phyloP scores from a whole-genome alignment of 306 rosid species.

The Cucumis sativus region DNA sequence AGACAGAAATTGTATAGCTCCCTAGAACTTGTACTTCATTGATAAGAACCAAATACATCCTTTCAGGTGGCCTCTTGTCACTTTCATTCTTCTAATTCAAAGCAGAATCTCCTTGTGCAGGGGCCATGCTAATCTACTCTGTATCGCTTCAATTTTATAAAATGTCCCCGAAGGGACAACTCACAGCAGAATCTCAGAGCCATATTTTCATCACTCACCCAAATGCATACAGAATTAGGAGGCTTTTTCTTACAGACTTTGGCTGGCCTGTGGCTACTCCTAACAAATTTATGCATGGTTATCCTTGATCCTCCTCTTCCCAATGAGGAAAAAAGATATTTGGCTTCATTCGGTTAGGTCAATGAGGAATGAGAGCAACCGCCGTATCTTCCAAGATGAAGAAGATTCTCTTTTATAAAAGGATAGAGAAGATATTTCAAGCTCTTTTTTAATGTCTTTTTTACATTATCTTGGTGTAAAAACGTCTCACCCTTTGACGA shows the following conservation, averaged over 20 bases:
- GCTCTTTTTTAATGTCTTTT: not conserved
- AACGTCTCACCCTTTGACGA: not conserved
- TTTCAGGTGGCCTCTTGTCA: not conserved
- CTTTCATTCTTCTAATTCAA: not conserved
- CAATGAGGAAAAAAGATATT: not conserved
- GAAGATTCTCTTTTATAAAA: not conserved
- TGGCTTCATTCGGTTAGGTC: not conserved
- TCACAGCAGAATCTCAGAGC: not conserved
- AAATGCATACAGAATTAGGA: not conserved
- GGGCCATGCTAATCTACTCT: no score
- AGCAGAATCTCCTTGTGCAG: not conserved
- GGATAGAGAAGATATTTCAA: not conserved
- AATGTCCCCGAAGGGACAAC: not conserved
- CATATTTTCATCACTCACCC: not conserved
- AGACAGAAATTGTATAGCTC: not conserved
- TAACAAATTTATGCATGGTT: not conserved
- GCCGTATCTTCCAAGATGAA: not conserved
- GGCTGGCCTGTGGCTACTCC: not conserved
- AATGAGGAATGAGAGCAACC: not conserved
- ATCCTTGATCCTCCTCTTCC: not conserved
- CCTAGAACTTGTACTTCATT: not conserved
- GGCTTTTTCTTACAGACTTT: not conserved
- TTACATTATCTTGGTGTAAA: not conserved
- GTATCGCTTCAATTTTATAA: no score
- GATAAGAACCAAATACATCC: not conserved